Evolutionary conservation across 345 rosid genomes (phyloP).

Genomic region (Populus euphratica): DNA sequence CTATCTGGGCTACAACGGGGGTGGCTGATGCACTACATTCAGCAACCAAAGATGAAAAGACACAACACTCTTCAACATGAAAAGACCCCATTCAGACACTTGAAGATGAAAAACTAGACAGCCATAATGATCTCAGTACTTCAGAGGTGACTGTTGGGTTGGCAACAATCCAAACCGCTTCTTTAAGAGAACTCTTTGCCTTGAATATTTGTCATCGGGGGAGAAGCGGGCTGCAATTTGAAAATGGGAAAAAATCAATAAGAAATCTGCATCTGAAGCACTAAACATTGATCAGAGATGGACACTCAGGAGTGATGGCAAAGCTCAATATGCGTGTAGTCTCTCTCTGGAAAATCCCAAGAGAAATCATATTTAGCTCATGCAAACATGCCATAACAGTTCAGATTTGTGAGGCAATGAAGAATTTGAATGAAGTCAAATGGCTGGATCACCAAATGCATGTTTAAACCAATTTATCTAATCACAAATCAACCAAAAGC

Average conservation of each 20-base stretch:
- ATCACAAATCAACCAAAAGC: neutral
- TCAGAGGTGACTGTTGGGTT: slow-evolving; percentile 60
- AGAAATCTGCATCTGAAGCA: neutral
- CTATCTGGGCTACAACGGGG: neutral
- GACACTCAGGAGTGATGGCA: neutral
- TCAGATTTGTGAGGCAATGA: neutral
- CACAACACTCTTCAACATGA: neutral
- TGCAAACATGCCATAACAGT: neutral
- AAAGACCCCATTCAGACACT: neutral
- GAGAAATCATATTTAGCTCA: too few relatives aligned
- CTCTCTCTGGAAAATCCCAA: neutral
- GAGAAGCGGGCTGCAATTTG: slow-evolving; percentile 70
- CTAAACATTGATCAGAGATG: neutral
- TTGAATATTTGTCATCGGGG: slow-evolving; percentile 79
- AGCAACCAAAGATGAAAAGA: slow-evolving; percentile 25
- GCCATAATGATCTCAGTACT: slow-evolving; percentile 39
- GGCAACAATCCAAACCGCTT: slow-evolving; percentile 80
- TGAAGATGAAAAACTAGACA: neutral
- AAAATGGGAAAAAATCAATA: neutral
- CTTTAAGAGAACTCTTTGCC: slow-evolving; percentile 72
- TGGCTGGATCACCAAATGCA: neutral
- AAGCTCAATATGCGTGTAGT: neutral
- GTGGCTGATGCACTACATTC: neutral
- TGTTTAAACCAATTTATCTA: neutral
- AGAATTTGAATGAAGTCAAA: neutral